Base-by-base conservation (phyloP, 23 red algal genomes). In the Gracilaria domingensis region DNA sequence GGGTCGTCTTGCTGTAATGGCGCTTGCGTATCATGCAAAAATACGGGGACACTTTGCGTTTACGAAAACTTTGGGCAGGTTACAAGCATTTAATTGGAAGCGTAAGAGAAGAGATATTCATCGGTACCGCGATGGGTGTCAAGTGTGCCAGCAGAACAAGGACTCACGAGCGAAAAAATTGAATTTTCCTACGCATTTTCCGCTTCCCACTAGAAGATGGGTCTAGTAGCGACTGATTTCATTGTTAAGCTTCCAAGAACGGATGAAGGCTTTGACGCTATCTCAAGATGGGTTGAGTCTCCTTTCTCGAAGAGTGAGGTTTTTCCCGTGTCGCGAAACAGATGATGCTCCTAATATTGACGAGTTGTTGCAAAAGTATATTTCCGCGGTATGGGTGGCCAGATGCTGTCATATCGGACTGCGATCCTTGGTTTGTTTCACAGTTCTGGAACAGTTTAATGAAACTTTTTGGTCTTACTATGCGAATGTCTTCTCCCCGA, bases 211-310 rank as follows among this genome's bases (percentile, higher is more conserved):
- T 2, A 21, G 79, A 12, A 2, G 79, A 37, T 82, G 79, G 55
- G 79, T 8, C 26, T 61, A 0, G 5, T 60, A 2, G 47, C 79
- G 8, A 82, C 56, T 5, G 56, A 82, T 7, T 82, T 28, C 61
- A 82, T 82, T 12, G 79, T 82, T 11, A 42, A 82, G 3, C 55
- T 82, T n/a, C 79, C 79, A 2, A 4, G 32, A 21, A 82, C 49
- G n/a, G 20, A 33, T 23, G 17, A 18, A 5, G 79, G 79, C 12
- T 62, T 32, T 61, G 56, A 61, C 24, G 49, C 49, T 2, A 82
- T 82, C 2, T 2, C 79, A 14, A 82, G 50, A 8, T 60, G 24
- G 50, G 79, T 62, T 3, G 49, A 57, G n/a, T 56, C 16, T 42
- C 8, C 4, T 82, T 9, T 82, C 4, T 16, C 20, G 79, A 61